Base-by-base conservation (phyloP, 2,329 filamentous ascomycete genomes). In the Phialophora chinensis region DNA sequence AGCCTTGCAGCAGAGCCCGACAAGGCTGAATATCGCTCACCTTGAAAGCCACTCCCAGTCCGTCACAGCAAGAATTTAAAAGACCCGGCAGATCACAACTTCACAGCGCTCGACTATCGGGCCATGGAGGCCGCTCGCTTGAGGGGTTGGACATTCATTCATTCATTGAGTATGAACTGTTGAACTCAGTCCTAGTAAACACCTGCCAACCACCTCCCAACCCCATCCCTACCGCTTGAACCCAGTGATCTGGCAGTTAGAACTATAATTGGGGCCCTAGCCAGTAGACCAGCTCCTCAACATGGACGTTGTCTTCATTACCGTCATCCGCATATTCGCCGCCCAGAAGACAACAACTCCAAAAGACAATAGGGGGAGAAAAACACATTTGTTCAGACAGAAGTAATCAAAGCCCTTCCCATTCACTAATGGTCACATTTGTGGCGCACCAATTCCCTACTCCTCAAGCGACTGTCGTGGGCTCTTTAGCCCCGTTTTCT, bases 401-500 rank as follows among this genome's bases (percentile, higher is more conserved):
- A 56, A 35, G 29, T 44, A 20, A 25, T 31, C 50, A 29, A 63
- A 63, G 49, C 31, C 23, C 31, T 58, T 52, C 27, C 52, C 33
- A 1, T 44, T 62, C 59, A 52, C 31, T 56, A 33, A 61, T 60
- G 49, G 38, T 53, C 31, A 31, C 55, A 38, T 42, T 56, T 25
- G 44, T 31, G n/a, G 25, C 47, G 14, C 14, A 17, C 38, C 4
- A 44, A 44, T 44, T 17, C 11, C 31, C 31, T 50, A 33, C 52
- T 20, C 55, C 33, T 67, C 66, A 68, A 31, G 60, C 63, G 23
- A 68, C 68, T 3, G 59, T 42, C 25, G 27, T 33, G 25, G 60
- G 59, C 44, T 66, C 59, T 52, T 60, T 62, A 10, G 58, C 35
- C 7, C 57, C 65, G 49, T 69, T 68, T 67, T 85, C 83, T 69